Conservation (phyloP, 2,329 filamentous ascomycete genomes). For the Lachnellula occidentalis region DNA sequence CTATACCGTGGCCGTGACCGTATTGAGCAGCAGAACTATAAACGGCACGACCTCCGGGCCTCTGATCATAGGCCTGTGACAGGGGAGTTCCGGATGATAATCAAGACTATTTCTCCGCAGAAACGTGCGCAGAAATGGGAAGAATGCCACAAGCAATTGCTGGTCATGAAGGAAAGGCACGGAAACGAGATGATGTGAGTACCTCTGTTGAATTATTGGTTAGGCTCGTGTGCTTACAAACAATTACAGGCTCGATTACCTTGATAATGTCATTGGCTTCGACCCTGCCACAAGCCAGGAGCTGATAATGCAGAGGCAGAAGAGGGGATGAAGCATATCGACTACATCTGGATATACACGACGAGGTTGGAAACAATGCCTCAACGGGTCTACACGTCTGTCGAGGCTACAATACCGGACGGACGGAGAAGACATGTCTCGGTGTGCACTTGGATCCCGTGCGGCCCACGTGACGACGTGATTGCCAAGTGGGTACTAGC, state of each 20-base stretch:
- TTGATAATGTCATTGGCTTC: conserved; percentile 54
- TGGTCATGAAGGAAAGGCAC: conserved; percentile 63
- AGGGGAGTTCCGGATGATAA: conserved; percentile 71
- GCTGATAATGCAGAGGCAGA: conserved; percentile 19
- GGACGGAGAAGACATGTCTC: too few species aligned
- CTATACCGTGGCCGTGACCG: conserved; percentile 77
- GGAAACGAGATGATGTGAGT: conserved; percentile 72
- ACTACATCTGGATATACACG: neutral
- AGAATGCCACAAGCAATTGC: conserved; percentile 68
- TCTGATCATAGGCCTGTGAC: conserved; percentile 93
- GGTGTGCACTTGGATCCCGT: neutral
- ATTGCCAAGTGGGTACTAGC: neutral
- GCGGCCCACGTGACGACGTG: neutral
- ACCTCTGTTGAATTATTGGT: neutral
- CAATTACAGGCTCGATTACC: conserved; percentile 52
- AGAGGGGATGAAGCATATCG: conserved; percentile 12
- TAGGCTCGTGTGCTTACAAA: conserved; percentile 12
- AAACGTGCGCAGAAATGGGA: conserved; percentile 64
- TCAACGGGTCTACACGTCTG: too few species aligned
- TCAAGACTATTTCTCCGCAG: conserved; percentile 73
- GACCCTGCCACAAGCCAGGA: conserved; percentile 22
- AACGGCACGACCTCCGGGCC: conserved; percentile 80
- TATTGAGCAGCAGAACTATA: conserved; percentile 83
- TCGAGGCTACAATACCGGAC: too few species aligned
- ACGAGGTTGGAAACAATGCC: neutral